Conservation (phyloP, 2,329 filamentous ascomycete species). For the Ophiostoma novo-ulmi region DNA sequence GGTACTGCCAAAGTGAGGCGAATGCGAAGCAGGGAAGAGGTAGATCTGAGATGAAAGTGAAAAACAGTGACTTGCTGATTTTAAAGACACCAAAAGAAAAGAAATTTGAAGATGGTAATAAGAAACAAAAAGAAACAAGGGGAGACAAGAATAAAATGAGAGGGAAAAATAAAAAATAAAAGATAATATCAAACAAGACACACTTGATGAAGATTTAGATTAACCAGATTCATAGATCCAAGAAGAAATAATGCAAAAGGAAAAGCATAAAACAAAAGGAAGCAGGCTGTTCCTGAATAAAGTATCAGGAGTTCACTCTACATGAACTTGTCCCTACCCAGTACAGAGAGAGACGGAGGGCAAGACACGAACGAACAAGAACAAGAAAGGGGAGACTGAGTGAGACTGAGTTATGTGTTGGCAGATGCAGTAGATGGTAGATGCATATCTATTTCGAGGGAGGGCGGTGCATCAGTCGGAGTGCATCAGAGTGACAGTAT, state of each 20-base stretch:
- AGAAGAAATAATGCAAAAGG: neutral
- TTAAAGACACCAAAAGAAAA: neutral
- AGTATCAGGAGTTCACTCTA: neutral
- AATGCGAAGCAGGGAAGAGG: neutral
- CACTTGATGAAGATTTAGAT: neutral
- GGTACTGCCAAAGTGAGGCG: neutral
- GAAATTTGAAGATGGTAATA: neutral
- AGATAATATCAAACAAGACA: neutral
- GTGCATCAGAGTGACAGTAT: neutral
- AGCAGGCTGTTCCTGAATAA: neutral
- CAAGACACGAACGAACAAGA: neutral
- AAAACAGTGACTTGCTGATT: neutral
- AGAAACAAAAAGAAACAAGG: neutral
- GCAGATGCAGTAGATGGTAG: constrained; percentile 4
- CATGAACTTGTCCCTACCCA: neutral
- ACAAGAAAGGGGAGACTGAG: neutral
- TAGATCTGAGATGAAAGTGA: neutral
- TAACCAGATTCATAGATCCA: neutral
- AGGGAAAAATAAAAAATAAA: neutral
- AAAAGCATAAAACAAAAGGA: neutral
- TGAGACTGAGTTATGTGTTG: neutral
- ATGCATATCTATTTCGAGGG: neutral
- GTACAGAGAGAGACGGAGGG: too few species aligned
- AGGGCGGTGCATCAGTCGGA: neutral
- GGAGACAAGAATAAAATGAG: neutral